Evolutionary conservation across 2,329 filamentous ascomycete species (phyloP).

Genomic region (Gliomastix tumulicola): DNA sequence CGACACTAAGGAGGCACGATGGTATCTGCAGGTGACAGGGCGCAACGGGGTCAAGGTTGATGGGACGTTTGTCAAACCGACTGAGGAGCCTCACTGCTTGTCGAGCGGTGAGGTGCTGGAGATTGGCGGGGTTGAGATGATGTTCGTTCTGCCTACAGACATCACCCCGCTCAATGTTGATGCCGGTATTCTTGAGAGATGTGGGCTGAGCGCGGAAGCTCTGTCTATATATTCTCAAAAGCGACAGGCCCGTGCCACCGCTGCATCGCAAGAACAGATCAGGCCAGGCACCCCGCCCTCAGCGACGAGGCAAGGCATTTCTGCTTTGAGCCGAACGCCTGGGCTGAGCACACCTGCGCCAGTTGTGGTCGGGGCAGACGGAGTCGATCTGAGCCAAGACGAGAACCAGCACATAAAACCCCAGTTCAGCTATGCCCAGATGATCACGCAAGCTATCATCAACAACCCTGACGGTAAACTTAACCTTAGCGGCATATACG

Average conservation of each 20-base stretch:
- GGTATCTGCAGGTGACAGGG: conserved; percentile 82
- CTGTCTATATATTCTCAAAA: conserved; percentile 12
- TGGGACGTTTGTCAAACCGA: conserved; percentile 58
- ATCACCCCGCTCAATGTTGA: conserved; percentile 60
- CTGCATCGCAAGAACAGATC: conserved; percentile 47
- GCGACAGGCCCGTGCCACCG: conserved; percentile 14
- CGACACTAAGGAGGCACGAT: conserved; percentile 60
- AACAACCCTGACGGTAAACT: conserved; percentile 81
- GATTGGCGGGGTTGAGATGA: conserved; percentile 92
- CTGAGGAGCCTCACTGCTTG: conserved; percentile 57
- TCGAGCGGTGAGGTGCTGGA: conserved; percentile 87
- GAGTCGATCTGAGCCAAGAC: conserved; percentile 74
- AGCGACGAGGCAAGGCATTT: no score
- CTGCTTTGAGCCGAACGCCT: no score
- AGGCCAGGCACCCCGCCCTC: conserved; percentile 52
- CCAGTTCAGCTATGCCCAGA: conserved; percentile 89
- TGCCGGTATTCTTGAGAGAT: conserved; percentile 61
- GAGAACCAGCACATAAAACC: conserved; percentile 88
- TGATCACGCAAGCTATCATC: conserved; percentile 95
- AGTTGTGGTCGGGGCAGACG: conserved; percentile 32
- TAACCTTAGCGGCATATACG: conserved; percentile 88
- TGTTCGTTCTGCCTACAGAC: conserved; percentile 87
- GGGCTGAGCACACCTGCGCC: conserved; percentile 23
- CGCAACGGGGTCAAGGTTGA: conserved; percentile 88
- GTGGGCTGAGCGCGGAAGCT: conserved; percentile 38